phyloP scores from a whole-genome alignment of 2,329 filamentous ascomycete genomes.

The Aureobasidium sp. region DNA sequence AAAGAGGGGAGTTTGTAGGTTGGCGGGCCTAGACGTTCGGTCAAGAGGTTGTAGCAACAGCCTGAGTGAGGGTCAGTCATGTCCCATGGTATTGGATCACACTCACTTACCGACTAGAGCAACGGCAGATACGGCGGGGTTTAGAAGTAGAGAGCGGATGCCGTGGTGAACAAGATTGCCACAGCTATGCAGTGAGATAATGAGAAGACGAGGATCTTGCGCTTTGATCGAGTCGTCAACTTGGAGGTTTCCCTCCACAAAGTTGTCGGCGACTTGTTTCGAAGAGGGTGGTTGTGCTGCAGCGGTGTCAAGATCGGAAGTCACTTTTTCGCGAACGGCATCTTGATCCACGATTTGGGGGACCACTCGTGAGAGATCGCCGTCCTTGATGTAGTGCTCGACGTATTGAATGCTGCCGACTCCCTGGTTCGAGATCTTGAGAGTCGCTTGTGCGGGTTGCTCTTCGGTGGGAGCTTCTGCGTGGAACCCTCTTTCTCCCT shows the following conservation, averaged over 20 bases:
- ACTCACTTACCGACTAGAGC: conserved; percentile 61
- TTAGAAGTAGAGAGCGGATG: conserved; percentile 75
- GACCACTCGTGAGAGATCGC: conserved; percentile 62
- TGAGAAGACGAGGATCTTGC: conserved; percentile 54
- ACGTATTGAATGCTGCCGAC: conserved; percentile 70
- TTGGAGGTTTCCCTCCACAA: conserved; percentile 7
- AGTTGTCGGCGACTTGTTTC: not conserved
- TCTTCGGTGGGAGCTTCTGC: conserved; percentile 12
- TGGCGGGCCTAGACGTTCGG: conserved; percentile 77
- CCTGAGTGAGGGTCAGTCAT: too few relatives aligned
- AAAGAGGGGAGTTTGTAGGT: conserved; percentile 77
- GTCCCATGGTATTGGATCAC: too few relatives aligned
- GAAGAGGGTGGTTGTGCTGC: not conserved
- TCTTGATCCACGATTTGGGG: conserved; percentile 43
- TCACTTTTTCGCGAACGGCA: conserved; percentile 6
- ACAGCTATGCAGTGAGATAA: conserved; percentile 92
- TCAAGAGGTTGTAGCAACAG: conserved; percentile 96
- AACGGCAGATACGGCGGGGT: conserved; percentile 77
- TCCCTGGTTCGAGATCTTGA: conserved; percentile 51
- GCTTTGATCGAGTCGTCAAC: conserved; percentile 19
- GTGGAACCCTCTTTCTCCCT: conserved; percentile 15
- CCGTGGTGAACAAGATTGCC: conserved; percentile 96
- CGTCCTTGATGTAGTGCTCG: conserved; percentile 63
- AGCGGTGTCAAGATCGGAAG: conserved; percentile 18
- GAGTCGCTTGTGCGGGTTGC: conserved; percentile 35